A percentile compares a stretch with the other conserved stretches of the same genome.
Conservation (phyloP, 1,284 basidiomycete genomes). For the Boletus smithii region DNA sequence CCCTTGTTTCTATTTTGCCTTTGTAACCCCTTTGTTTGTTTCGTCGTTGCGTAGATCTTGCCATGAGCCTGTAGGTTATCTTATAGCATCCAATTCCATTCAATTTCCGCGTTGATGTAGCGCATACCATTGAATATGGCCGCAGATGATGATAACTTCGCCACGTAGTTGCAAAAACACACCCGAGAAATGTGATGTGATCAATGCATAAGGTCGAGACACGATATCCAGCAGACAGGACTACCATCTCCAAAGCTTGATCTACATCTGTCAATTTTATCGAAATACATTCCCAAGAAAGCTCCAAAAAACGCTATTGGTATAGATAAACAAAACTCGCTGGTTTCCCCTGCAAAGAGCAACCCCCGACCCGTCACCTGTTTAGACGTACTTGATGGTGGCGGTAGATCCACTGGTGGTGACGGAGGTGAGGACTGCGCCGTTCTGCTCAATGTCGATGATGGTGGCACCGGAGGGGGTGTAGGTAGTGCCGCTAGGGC, state of each 20-base stretch:
- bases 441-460: constrained; percentile 20
- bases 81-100: constrained; percentile 1
- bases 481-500: constrained; percentile 5
- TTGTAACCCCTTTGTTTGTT: constrained; percentile 7
- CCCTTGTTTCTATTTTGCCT: constrained; percentile 2
- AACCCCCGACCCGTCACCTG: background rate
- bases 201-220: background rate
- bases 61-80: constrained; percentile 6
- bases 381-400: constrained; percentile 9
- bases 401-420: constrained; percentile 1
- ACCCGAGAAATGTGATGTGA: background rate
- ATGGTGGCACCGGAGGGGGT: constrained; percentile 13
- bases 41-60: constrained; percentile 4
- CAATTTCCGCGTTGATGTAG: constrained; percentile 4
- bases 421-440: constrained; percentile 12
- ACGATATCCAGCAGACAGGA: background rate
- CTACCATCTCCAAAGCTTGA: background rate
- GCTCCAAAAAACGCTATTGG: background rate
- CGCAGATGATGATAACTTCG: background rate
- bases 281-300: background rate
- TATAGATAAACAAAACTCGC: background rate
- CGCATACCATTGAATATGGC: constrained; percentile 1
- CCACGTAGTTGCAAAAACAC: background rate
- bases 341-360: background rate
- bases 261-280: background rate